These are phyloP conservation scores for Medicago ruthenica DNA, from an alignment of 306 rosid genomes.

Conservation along the genomic window DNA sequence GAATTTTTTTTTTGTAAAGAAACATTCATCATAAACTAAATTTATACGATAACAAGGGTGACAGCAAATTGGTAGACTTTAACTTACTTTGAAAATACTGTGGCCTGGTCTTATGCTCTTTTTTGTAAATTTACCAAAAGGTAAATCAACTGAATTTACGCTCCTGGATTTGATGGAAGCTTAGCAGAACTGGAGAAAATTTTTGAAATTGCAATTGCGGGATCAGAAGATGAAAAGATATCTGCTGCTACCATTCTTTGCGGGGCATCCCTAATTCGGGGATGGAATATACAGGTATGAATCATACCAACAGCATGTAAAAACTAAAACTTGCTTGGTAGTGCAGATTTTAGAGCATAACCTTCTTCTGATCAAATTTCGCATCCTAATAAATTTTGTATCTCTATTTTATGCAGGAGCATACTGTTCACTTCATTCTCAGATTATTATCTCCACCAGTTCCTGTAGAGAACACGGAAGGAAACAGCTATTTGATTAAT, in stretches of 20 bases:
- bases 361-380: constrained; percentile 20
- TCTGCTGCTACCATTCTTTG: constrained; percentile 94
- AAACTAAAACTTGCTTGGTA: constrained; percentile 33
- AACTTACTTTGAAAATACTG: constrained; percentile 45
- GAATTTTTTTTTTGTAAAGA: constrained; percentile 28
- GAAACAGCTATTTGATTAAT: constrained; percentile 72
- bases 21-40: constrained; percentile 35
- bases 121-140: constrained; percentile 81
- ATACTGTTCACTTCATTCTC: constrained; percentile 80
- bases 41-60: constrained; percentile 34
- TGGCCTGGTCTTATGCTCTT: constrained; percentile 94
- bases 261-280: constrained; percentile 89
- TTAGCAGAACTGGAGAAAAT: constrained; percentile 96
- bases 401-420: constrained; percentile 74
- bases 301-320: constrained; percentile 16
- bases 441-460: constrained; percentile 85
- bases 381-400: constrained; percentile 40
- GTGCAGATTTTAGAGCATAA: constrained; percentile 16
- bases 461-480: constrained; percentile 66
- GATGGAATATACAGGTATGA: constrained; percentile 95
- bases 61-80: constrained; percentile 41
- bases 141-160: constrained; percentile 95
- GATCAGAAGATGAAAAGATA: constrained; percentile 90
- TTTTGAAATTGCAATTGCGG: constrained; percentile 81
- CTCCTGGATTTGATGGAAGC: constrained; percentile 99